Base-by-base conservation (phyloP, 1,139 yeast genomes). In the Zygoascus sp. region DNA sequence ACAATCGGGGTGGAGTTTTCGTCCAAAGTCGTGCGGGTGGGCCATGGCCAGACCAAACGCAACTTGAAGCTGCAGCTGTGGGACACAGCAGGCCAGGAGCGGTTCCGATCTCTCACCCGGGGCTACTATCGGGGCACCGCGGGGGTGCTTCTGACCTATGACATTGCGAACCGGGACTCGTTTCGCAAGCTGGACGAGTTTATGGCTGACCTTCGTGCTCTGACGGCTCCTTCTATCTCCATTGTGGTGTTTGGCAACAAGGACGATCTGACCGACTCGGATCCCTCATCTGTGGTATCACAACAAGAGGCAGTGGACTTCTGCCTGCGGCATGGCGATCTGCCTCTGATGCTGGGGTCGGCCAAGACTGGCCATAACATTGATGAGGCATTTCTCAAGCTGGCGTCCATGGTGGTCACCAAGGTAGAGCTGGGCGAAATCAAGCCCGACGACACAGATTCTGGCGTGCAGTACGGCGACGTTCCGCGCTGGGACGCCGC, bases 11-110 rank as follows among this genome's bases (percentile, higher is more conserved):
- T 74, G n/a, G 78, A 74, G 52, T 74, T 74, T 54, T 64, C 75
- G 15, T 72, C 76, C 16, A 72, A 71, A 49, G 60, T 72, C 4
- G 63, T 74, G 22, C 59, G 61, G 16, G 58, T 70, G 2, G 74
- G 72, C 32, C 64, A 63, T 30, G 61, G 60, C 13, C 47, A 53
- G n/a, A 54, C 50, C 22, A 50, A 57, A 41, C 56, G 63, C 27
- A 60, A 65, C 46, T 55, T 71, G 51, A 71, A 71, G 50, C 54
- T 71, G 32, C 75, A 70, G 56, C 52, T 64, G 21, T 83, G 92
- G 92, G 92, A 83, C 60, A 83, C 92, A 1, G 92, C 92, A 0
- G 92, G 92, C 8, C 90, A 83, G 65, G 94, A 83, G 61, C 64
- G 90, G 55, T 80, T 83, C 59, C 68, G 89, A 52, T 82, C 89